These are phyloP conservation scores for Lepiota venenata DNA, from an alignment of 768 basidiomycete genomes.

Conservation along the genomic window DNA sequence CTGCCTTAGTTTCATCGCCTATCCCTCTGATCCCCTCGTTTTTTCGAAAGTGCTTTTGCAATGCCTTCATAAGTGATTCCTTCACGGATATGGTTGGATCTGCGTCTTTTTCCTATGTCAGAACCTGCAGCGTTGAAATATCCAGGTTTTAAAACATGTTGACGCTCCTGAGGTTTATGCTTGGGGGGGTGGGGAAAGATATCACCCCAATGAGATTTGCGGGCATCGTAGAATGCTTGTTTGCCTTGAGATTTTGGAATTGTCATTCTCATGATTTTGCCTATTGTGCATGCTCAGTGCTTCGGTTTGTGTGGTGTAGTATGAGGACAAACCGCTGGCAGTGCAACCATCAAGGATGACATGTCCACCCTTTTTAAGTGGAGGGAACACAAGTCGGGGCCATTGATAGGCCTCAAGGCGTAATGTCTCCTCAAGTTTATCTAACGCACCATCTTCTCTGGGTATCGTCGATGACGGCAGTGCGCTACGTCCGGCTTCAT, in stretches of 20 bases:
- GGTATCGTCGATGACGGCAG: background rate
- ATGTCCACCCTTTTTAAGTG: slow-evolving; percentile 88
- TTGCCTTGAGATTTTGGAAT: slow-evolving; percentile 95
- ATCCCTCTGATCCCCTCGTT: slow-evolving; percentile 20
- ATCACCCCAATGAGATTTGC: slow-evolving; percentile 94
- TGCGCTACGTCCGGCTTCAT: slow-evolving; percentile 7
- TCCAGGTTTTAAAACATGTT: slow-evolving; percentile 7
- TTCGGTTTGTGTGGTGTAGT: background rate
- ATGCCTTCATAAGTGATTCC: slow-evolving; percentile 20
- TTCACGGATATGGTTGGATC: slow-evolving; percentile 19
- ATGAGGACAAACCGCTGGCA: slow-evolving; percentile 54
- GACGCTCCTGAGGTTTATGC: slow-evolving; percentile 66
- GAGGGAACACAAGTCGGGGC: slow-evolving; percentile 92
- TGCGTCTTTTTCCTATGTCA: slow-evolving; percentile 55
- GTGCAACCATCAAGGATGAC: slow-evolving; percentile 90
- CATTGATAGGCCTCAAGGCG: slow-evolving; percentile 78
- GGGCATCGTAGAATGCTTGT: slow-evolving; percentile 91
- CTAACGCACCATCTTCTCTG: slow-evolving; percentile 9
- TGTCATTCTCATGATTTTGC: slow-evolving; percentile 87
- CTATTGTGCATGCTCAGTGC: slow-evolving; percentile 36
- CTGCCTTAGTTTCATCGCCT: slow-evolving; percentile 3
- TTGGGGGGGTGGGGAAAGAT: slow-evolving; percentile 90
- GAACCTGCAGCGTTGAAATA: slow-evolving; percentile 3
- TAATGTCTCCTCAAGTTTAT: slow-evolving; percentile 49
- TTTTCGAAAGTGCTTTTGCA: slow-evolving; percentile 23